A percentile compares a stretch with the other conserved stretches of the same genome.
These are phyloP conservation scores for Yarrowia deformans DNA, from an alignment of 805 yeast species.

Conservation along the genomic window DNA sequence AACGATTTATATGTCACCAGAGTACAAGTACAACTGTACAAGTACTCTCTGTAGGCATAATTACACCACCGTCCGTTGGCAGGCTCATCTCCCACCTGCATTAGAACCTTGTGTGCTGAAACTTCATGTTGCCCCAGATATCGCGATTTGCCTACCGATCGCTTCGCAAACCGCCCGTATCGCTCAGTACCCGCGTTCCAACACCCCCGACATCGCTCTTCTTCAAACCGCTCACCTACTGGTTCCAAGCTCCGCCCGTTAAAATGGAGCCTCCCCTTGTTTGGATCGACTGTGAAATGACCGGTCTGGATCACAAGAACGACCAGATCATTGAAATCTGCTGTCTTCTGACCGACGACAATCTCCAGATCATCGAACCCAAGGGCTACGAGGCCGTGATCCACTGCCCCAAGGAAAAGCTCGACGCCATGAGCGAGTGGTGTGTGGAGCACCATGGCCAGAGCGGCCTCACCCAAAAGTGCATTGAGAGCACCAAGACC, in stretches of 20 bases:
- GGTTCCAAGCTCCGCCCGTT: not conserved
- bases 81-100: not conserved
- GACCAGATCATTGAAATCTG: constrained; percentile 92
- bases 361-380: constrained; percentile 72
- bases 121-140: constrained; percentile 17
- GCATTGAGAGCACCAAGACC: constrained; percentile 62
- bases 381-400: constrained; percentile 83
- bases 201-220: not conserved
- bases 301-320: constrained; percentile 82
- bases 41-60: too few species aligned
- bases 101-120: constrained; percentile 8
- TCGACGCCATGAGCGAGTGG: constrained; percentile 44
- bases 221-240: not conserved
- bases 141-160: constrained; percentile 10
- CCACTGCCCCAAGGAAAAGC: constrained; percentile 65
- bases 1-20: too few species aligned
- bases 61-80: too few species aligned
- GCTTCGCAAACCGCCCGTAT: not conserved
- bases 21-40: too few species aligned
- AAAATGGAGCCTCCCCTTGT: constrained; percentile 52
- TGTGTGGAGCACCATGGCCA: constrained; percentile 26
- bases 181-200: not conserved
- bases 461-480: constrained; percentile 77
- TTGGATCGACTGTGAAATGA: constrained; percentile 99
- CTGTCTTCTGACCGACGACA: constrained; percentile 85